Conservation (phyloP, 768 basidiomycete genomes). For the Suillus plorans region DNA sequence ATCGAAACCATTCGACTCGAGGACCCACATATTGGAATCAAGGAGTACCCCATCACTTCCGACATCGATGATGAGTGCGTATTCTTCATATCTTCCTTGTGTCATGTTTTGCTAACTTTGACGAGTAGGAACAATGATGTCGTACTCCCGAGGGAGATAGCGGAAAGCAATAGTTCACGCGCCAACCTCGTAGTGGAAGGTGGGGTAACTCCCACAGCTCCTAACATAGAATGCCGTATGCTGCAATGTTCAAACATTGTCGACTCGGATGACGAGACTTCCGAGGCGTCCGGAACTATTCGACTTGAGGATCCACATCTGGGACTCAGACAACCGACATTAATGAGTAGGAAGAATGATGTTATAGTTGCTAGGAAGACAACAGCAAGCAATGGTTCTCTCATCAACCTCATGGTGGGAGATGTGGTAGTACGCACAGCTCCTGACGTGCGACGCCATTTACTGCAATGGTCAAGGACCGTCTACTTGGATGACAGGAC, state of each 20-base stretch:
- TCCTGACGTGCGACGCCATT: slow-evolving; percentile 29
- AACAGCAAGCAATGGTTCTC: slow-evolving; percentile 33
- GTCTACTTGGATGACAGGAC: slow-evolving; percentile 20
- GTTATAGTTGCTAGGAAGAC: slow-evolving; percentile 41
- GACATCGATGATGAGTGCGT: not conserved
- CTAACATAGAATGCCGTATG: slow-evolving; percentile 29
- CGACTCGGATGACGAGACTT: slow-evolving; percentile 19
- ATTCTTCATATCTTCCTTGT: slow-evolving; percentile 24
- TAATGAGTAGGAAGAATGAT: not conserved
- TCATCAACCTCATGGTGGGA: slow-evolving; percentile 37
- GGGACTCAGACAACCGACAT: slow-evolving; percentile 7
- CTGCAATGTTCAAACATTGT: slow-evolving; percentile 26
- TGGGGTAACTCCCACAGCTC: slow-evolving; percentile 12
- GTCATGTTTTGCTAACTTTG: not conserved
- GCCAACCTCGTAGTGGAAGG: slow-evolving; percentile 37
- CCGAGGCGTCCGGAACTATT: slow-evolving; percentile 29
- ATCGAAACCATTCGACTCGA: slow-evolving; percentile 35
- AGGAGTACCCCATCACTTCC: slow-evolving; percentile 13
- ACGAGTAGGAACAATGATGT: slow-evolving; percentile 10
- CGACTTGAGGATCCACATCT: slow-evolving; percentile 21
- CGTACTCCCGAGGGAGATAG: slow-evolving; percentile 40
- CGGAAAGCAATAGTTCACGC: slow-evolving; percentile 29
- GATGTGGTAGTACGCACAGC: slow-evolving; percentile 22
- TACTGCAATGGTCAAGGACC: slow-evolving; percentile 25
- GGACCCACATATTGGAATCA: slow-evolving; percentile 19